Conservation (phyloP, 2,329 filamentous ascomycete genomes). For the Scedosporium dehoogii region DNA sequence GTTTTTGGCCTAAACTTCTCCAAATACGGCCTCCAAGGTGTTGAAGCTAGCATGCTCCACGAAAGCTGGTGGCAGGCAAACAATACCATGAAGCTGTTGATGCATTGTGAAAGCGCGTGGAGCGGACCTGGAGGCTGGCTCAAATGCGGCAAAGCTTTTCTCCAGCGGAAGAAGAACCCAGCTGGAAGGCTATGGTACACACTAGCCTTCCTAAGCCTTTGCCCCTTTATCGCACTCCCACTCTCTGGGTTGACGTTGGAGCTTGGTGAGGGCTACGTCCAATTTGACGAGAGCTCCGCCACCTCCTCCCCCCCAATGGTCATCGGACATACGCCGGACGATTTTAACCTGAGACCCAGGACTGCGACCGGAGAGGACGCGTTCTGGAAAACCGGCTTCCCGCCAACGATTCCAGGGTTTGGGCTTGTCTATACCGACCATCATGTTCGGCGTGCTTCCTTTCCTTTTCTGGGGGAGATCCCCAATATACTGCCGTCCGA, state of each 20-base stretch:
- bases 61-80: neutral
- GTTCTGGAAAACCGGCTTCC: neutral
- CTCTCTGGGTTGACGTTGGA: constrained; percentile 9
- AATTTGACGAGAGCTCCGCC: neutral
- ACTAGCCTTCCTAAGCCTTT: constrained; percentile 7
- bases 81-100: neutral
- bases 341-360: neutral
- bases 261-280: constrained; percentile 10
- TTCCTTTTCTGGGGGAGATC: too few species aligned
- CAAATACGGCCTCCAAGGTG: constrained; percentile 9
- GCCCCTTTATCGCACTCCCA: constrained; percentile 9
- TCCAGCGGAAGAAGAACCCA: neutral
- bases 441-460: too few species aligned
- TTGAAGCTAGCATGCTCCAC: constrained; percentile 10
- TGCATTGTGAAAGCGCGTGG: constrained; percentile 8
- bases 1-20: constrained; percentile 11
- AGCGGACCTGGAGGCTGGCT: constrained; percentile 10
- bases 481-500: too few species aligned
- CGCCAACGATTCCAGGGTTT: neutral
- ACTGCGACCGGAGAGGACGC: neutral
- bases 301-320: neutral
- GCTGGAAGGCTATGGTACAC: constrained; percentile 8
- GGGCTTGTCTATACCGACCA: neutral
- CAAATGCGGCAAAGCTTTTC: neutral
- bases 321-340: constrained; percentile 5